phyloP scores from a whole-genome alignment of 176 grass and related monocot genomes.

The Neostapfia colusana region DNA sequence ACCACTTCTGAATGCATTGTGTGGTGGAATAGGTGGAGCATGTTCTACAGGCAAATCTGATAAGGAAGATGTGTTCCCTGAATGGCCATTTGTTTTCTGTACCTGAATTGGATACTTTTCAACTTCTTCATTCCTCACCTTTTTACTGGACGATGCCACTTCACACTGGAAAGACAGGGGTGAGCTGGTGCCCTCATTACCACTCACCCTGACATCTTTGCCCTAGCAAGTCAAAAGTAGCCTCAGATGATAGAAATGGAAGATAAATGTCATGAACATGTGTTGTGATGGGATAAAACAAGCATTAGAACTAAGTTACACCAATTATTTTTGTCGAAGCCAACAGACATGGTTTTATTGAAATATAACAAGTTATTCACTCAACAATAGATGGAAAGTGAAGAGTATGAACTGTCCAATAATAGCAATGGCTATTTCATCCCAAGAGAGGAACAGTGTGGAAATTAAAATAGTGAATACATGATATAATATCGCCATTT shows the following conservation, averaged over 20 bases:
- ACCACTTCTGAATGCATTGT: constrained; percentile 51
- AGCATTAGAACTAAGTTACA: neutral
- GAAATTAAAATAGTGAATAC: neutral
- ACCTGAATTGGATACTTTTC: constrained; percentile 45
- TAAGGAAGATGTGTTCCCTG: constrained; percentile 1
- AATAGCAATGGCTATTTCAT: constrained; percentile 31
- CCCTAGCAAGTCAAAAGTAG: constrained; percentile 40
- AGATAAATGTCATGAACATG: neutral
- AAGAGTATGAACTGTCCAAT: constrained; percentile 2
- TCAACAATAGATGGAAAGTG: neutral
- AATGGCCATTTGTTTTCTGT: constrained; percentile 40
- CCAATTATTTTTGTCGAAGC: constrained; percentile 4
- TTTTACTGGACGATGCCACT: constrained; percentile 34
- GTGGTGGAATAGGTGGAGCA: constrained; percentile 45
- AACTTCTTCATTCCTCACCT: constrained; percentile 39
- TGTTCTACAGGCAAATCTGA: constrained; percentile 48
- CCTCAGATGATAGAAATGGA: constrained; percentile 26
- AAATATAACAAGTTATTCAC: constrained; percentile 26
- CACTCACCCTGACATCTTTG: constrained; percentile 38
- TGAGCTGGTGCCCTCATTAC: constrained; percentile 40
- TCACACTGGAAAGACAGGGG: constrained; percentile 31
- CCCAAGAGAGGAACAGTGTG: constrained; percentile 14
- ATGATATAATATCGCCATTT: neutral
- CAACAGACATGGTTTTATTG: constrained; percentile 12
- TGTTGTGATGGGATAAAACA: neutral